These are phyloP conservation scores for Achlya hypogyna DNA, from an alignment of 352 stramenopile genomes.

Conservation along the genomic window DNA sequence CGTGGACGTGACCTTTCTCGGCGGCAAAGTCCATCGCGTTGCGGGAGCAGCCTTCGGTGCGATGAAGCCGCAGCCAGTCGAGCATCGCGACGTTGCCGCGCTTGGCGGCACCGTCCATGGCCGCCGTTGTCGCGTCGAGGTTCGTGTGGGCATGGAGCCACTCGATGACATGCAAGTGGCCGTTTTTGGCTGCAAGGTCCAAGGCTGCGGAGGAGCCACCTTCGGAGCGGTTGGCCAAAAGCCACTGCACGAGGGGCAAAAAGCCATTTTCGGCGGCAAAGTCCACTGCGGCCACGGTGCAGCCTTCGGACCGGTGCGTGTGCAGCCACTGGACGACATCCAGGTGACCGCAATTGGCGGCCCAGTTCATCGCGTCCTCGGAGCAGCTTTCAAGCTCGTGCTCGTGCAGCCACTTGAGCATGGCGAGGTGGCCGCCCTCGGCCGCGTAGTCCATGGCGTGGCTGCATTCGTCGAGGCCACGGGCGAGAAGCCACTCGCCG, in stretches of 20 bases:
- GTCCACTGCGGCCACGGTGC: conserved; percentile 69
- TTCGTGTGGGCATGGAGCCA: conserved; percentile 22
- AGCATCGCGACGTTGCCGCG: conserved; percentile 27
- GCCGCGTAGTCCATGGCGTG: conserved; percentile 24
- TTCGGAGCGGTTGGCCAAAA: conserved; percentile 14
- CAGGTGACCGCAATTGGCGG: conserved; percentile 55
- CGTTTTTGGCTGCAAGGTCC: conserved; percentile 16
- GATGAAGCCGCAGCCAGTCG: conserved; percentile 27
- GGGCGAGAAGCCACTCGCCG: conserved; percentile 26
- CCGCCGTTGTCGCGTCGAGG: conserved; percentile 24
- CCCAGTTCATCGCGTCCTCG: conserved; percentile 53
- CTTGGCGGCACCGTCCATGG: conserved; percentile 29
- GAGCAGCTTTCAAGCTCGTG: conserved; percentile 28
- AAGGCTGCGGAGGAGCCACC: conserved; percentile 7
- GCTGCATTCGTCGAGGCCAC: conserved; percentile 17
- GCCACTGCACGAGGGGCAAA: conserved; percentile 57
- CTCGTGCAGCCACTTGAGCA: conserved; percentile 33
- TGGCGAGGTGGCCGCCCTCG: conserved; percentile 27
- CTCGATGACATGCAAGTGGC: conserved; percentile 24
- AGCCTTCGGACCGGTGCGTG: conserved; percentile 50
- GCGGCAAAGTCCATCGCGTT: conserved; percentile 30
- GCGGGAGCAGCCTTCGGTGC: conserved; percentile 27
- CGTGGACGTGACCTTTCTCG: conserved; percentile 26
- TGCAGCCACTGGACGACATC: conserved; percentile 66
- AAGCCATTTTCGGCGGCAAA: conserved; percentile 59